Evolutionary conservation across 257 asterid genomes (phyloP), one percentile per base, ranked within the genome.

Genomic region (Marsdenia floribunda): DNA sequence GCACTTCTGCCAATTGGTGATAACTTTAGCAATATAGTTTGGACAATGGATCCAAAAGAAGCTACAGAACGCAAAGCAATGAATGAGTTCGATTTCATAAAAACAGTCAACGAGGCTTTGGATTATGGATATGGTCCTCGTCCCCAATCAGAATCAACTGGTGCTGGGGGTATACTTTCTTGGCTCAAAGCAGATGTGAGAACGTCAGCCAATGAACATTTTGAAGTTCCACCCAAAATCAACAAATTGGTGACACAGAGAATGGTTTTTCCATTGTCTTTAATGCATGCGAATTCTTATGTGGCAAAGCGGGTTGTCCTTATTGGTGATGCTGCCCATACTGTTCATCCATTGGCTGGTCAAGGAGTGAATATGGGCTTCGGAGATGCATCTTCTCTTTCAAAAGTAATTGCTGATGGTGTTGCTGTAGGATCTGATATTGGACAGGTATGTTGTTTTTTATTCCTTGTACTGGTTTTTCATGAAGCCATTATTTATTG

Each of bases 361-460:
- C 99, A 92, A 83, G 99, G 99, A 78, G 99, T 95, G 67, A 92
- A 95, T 83, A 89, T 95, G 97, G 99, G 99, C 46, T 95, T 95
- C 73, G 93, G 89, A 57, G 99, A 95, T 77, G 96, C 96, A 8
- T 70, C 80, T 44, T 88, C 89, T 75, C 94, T 95, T 26, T 84
- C 98, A 3, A 86, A 83, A 75, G 94, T 88, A 77, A 83, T 92
- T 59, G 85, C 96, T 79, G 96, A 89, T 81, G 97, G 99, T 37
- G 75, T 91, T 70, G 91, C 98, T 0, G 90, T 90, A 38, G 99
- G 99, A 81, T 90, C 96, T 75, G 94, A 95, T 81, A 90, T 95
- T 80, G 98, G 98, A 58, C 97, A 95, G 94, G 99, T 92, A 87
- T 71, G 85, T 22, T 54, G 29, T 18, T 71, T 11, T 64, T 69